Evolutionary conservation across 2,329 filamentous ascomycete species (phyloP), one percentile per base, ranked within the genome.

Genomic region (Fonsecaea monophora): DNA sequence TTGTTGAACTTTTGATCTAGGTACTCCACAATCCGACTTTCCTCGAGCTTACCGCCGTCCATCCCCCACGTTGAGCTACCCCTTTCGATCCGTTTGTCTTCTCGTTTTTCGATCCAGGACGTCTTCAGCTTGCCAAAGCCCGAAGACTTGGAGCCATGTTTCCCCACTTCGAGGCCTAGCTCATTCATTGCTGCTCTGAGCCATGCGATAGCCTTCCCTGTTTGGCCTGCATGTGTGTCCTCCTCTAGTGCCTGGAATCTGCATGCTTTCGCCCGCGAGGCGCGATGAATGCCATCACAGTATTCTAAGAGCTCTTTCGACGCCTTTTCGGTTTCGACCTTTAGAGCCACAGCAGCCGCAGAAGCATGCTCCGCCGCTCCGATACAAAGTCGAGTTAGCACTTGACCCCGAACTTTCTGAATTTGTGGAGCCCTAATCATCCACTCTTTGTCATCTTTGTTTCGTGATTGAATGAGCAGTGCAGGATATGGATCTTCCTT

Each of bases 401-500:
- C 83, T 74, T 96, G 89, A 8, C 92, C 92, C 55, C 94, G 89
- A 18, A 97, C 93, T 75, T 94, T 94, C 35, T 93, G 91, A 57
- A 97, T 92, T 59, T 92, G 88, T 0, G 94, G 92, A 0, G 92
- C 87, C 74, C 91, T 92, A 78, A 95, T 96, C 93, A 98, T 98
- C 94, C 94, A 99, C 72, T 98, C 94, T 68, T 87, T 92, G 77
- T 94, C 92, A 72, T 90, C 88, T 61, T 89, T 87, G 75, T 96
- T 96, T 56, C 94, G 86, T 64, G 90, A 87, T 74, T 96, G 92
- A 0, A 92, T 88, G 2, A 96, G 90, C 6, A 89, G 86, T 1
- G 90, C 89, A 0, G 94, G 90, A 75, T 97, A 98, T 0, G 94
- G 93, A 74, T 99, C 95, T 75, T 98, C 94, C 73, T 98, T 98